A percentile compares a stretch with the other conserved stretches of the same genome.
These are phyloP conservation scores for Kwoniella sp. DNA, from an alignment of 768 basidiomycete genomes.

Conservation along the genomic window DNA sequence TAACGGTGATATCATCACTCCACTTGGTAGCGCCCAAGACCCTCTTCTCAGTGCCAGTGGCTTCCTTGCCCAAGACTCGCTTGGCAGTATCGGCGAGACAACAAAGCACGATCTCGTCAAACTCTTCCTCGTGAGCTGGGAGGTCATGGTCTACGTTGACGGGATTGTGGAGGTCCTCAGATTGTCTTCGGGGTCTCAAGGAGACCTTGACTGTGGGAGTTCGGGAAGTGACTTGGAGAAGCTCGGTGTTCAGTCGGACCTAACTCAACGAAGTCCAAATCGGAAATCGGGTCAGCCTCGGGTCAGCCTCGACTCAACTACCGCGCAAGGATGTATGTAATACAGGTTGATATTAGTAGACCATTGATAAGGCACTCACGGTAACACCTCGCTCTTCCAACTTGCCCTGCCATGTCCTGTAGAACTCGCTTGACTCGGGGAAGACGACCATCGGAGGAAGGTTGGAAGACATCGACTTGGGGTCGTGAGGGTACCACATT, in stretches of 20 bases:
- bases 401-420: constrained; percentile 54
- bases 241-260: constrained; percentile 56
- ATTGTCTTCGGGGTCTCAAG: constrained; percentile 47
- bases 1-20: constrained; percentile 60
- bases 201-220: constrained; percentile 52
- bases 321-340: background rate
- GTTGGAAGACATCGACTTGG: constrained; percentile 55
- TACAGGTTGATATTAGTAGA: background rate
- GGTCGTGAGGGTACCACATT: constrained; percentile 58
- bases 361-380: constrained; percentile 35
- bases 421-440: constrained; percentile 57
- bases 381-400: constrained; percentile 56
- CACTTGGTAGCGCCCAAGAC: constrained; percentile 60
- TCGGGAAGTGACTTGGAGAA: constrained; percentile 48
- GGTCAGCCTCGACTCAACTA: too few species aligned
- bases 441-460: constrained; percentile 59
- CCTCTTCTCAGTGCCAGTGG: constrained; percentile 57
- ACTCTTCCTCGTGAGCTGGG: constrained; percentile 53
- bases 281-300: too few species aligned
- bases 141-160: constrained; percentile 55
- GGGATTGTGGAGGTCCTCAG: constrained; percentile 56
- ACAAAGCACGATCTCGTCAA: constrained; percentile 60
- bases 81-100: constrained; percentile 60
- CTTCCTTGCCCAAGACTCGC: constrained; percentile 58
- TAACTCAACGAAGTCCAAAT: too few species aligned